Conservation (phyloP, 2,329 filamentous ascomycete genomes). For the Alternaria ventricosa region DNA sequence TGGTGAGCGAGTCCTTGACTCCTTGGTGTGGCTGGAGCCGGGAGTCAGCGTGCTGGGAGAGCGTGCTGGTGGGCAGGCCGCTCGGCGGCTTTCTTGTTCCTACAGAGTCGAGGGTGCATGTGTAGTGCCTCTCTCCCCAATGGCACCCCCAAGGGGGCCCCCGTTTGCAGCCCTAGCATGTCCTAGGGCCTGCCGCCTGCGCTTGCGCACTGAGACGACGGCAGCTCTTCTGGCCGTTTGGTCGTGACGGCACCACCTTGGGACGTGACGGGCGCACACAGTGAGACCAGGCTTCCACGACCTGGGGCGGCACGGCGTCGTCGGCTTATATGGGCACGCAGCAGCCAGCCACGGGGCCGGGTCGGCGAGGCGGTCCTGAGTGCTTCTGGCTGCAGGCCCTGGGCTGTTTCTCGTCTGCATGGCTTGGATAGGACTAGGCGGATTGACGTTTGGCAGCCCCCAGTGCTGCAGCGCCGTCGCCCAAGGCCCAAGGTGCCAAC, state of each 20-base stretch:
- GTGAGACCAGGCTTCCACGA: conserved; percentile 5
- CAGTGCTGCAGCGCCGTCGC: conserved; percentile 1
- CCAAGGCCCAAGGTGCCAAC: conserved; percentile 13
- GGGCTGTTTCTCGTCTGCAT: conserved; percentile 8
- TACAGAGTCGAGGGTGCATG: conserved; percentile 7
- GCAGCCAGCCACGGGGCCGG: conserved; percentile 12
- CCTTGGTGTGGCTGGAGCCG: neutral
- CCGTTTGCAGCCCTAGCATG: conserved; percentile 10
- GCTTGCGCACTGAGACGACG: conserved; percentile 8
- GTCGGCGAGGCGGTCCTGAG: conserved; percentile 9
- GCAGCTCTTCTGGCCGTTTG: conserved; percentile 2
- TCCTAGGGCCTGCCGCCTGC: conserved; percentile 12
- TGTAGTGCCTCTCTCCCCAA: neutral
- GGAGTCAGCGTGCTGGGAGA: neutral
- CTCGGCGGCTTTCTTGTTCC: conserved; percentile 5
- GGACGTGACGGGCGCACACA: neutral
- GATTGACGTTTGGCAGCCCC: conserved; percentile 17
- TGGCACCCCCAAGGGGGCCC: conserved; percentile 7
- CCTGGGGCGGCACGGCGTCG: conserved; percentile 16
- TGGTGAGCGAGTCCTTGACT: neutral
- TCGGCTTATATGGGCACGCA: conserved; percentile 5
- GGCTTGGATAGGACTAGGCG: conserved; percentile 26
- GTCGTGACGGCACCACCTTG: neutral
- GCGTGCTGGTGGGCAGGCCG: neutral
- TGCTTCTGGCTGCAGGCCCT: neutral